These are phyloP conservation scores for Candida tropicalis DNA, from an alignment of 1,139 yeast genomes.

Conservation along the genomic window DNA sequence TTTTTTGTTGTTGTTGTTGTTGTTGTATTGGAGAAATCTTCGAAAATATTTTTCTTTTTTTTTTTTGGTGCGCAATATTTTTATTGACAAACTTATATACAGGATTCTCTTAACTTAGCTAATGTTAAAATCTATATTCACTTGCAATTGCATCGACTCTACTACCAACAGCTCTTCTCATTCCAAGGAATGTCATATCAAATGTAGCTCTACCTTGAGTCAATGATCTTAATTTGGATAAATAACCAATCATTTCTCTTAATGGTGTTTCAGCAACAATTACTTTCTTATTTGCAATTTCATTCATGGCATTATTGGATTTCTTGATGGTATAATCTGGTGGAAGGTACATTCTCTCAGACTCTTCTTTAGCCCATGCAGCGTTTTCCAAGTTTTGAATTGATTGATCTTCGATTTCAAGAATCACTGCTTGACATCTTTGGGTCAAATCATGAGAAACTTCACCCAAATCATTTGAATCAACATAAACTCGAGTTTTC, in stretches of 20 bases:
- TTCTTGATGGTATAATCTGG: constrained; percentile 50
- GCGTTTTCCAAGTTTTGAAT: constrained; percentile 40
- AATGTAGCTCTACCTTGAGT: constrained; percentile 91
- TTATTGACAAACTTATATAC: constrained; percentile 9
- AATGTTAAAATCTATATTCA: constrained; percentile 6
- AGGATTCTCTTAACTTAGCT: constrained; percentile 5
- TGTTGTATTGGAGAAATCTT: background rate
- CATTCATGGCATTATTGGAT: constrained; percentile 16
- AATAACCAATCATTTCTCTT: constrained; percentile 87
- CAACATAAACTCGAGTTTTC: constrained; percentile 71
- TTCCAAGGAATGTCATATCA: constrained; percentile 75
- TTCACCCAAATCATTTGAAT: constrained; percentile 74
- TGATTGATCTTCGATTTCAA: constrained; percentile 61
- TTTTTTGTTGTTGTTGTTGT: background rate
- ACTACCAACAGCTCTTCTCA: constrained; percentile 60
- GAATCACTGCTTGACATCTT: constrained; percentile 72
- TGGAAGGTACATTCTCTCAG: constrained; percentile 59
- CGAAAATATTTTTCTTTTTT: background rate
- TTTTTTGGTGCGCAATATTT: constrained; percentile 2
- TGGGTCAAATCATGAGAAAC: constrained; percentile 76
- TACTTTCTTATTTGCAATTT: constrained; percentile 48
- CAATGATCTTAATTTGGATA: constrained; percentile 72
- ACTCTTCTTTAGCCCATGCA: constrained; percentile 52
- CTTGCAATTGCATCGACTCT: constrained; percentile 33
- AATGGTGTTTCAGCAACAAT: constrained; percentile 82